A percentile compares a stretch with the other conserved stretches of the same genome.
Evolutionary conservation across 352 stramenopile genomes (phyloP).

Genomic region (Pythium insidiosum): DNA sequence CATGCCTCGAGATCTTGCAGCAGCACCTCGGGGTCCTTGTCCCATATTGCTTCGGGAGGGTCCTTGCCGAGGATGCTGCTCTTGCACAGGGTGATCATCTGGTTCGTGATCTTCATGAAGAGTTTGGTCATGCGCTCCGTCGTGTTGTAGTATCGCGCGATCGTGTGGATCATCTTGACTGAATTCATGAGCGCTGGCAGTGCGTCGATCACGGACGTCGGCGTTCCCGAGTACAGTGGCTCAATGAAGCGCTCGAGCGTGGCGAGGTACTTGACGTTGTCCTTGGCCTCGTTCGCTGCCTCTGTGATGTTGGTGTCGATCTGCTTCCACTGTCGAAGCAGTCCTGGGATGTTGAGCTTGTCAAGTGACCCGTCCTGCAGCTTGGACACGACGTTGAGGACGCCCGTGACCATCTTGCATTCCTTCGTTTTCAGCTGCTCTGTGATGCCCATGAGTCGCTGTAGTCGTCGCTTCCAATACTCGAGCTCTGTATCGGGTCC

Average conservation of each 20-base stretch:
- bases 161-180: slow-evolving; percentile 88
- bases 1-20: slow-evolving; percentile 66
- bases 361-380: slow-evolving; percentile 53
- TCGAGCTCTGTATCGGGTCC: slow-evolving; percentile 79
- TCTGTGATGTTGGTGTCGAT: slow-evolving; percentile 87
- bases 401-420: slow-evolving; percentile 80
- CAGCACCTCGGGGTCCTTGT: slow-evolving; percentile 61
- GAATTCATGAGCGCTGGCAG: slow-evolving; percentile 86
- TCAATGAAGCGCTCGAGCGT: slow-evolving; percentile 85
- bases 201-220: slow-evolving; percentile 53
- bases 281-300: slow-evolving; percentile 76
- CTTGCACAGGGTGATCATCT: slow-evolving; percentile 84
- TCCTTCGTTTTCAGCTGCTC: slow-evolving; percentile 87
- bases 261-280: slow-evolving; percentile 83
- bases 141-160: slow-evolving; percentile 86
- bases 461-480: slow-evolving; percentile 81
- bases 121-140: slow-evolving; percentile 88
- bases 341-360: slow-evolving; percentile 44
- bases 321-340: slow-evolving; percentile 81
- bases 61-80: slow-evolving; percentile 47
- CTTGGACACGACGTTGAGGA: slow-evolving; percentile 80
- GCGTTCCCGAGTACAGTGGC: slow-evolving; percentile 60
- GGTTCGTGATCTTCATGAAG: slow-evolving; percentile 89
- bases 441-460: slow-evolving; percentile 81
- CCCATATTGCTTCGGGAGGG: slow-evolving; percentile 59